A percentile compares a stretch with the other conserved stretches of the same genome.
Evolutionary conservation across 176 grass and related monocot genomes (phyloP).

Genomic region (Zoysia pacifica): DNA sequence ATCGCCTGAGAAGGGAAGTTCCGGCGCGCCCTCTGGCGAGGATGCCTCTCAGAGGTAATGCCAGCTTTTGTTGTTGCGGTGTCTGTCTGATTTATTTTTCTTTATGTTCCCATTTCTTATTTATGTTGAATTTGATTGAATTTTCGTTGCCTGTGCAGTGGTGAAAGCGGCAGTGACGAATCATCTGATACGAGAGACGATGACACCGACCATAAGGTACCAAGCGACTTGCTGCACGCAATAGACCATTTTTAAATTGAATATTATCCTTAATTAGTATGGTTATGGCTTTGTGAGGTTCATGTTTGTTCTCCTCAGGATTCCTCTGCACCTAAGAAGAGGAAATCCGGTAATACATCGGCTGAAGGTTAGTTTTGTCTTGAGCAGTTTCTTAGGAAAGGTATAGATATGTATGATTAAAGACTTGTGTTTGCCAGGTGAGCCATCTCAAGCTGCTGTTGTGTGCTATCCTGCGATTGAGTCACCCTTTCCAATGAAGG

Average conservation of each 20-base stretch:
- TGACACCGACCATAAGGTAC: constrained; percentile 71
- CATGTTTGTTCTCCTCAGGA: constrained; percentile 53
- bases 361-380: constrained; percentile 53
- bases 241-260: constrained; percentile 38
- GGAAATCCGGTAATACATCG: constrained; percentile 63
- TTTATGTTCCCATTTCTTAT: not conserved
- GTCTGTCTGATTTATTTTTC: constrained; percentile 9
- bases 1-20: constrained; percentile 63
- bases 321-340: constrained; percentile 72
- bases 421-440: constrained; percentile 48
- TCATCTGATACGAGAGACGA: constrained; percentile 78
- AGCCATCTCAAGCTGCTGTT: constrained; percentile 52
- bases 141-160: constrained; percentile 44
- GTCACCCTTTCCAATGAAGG: constrained; percentile 51
- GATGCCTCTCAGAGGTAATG: constrained; percentile 66
- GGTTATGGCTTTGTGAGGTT: constrained; percentile 41
- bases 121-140: constrained; percentile 26
- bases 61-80: not conserved
- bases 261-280: constrained; percentile 29
- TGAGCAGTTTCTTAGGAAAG: not conserved
- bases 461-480: constrained; percentile 45
- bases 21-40: constrained; percentile 32
- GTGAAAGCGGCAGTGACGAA: constrained; percentile 68
- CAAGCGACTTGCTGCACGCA: constrained; percentile 29
- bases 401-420: not conserved